These are phyloP conservation scores for Acanthamoeba lugdunensis DNA, from an alignment of 208 protist genomes.

Conservation along the genomic window DNA sequence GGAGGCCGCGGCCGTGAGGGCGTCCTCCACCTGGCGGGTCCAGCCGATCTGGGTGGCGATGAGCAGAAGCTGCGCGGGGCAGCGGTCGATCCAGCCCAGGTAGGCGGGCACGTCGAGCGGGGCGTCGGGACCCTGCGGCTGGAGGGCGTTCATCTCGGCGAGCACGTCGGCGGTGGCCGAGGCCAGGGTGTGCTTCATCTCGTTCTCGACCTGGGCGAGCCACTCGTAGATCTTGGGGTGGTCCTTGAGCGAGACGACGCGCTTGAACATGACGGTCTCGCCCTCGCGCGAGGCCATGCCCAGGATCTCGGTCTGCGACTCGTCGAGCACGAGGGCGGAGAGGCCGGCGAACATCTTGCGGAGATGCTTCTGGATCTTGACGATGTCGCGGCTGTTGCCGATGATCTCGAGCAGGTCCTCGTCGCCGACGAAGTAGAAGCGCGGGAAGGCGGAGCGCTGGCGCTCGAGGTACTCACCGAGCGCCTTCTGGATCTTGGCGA, in stretches of 20 bases:
- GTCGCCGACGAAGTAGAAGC: conserved; percentile 99
- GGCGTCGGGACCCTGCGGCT: neutral
- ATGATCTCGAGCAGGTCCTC: conserved; percentile 99
- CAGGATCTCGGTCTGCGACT: conserved; percentile 84
- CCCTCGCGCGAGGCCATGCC: conserved; percentile 93
- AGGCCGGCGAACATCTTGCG: conserved; percentile 99
- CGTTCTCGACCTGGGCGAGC: conserved; percentile 91
- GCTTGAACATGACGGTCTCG: conserved; percentile 92
- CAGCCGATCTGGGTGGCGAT: conserved; percentile 94
- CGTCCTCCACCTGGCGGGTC: conserved; percentile 90
- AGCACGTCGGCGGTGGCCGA: conserved; percentile 58
- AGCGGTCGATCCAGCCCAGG: conserved; percentile 91
- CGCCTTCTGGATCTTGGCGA: conserved; percentile 95
- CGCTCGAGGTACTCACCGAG: conserved; percentile 97
- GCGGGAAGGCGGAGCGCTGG: conserved; percentile 95
- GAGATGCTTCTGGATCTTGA: conserved; percentile 96
- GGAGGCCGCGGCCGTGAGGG: conserved; percentile 50
- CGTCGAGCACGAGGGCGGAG: conserved; percentile 87
- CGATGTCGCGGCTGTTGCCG: conserved; percentile 94
- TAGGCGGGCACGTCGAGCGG: conserved; percentile 56
- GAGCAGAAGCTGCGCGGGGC: conserved; percentile 93
- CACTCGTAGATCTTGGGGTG: conserved; percentile 93
- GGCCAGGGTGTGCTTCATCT: conserved; percentile 92
- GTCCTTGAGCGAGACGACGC: conserved; percentile 81
- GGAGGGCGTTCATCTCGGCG: conserved; percentile 64